Conservation (phyloP, 805 yeast genomes). For the Metschnikowia henanensis region DNA sequence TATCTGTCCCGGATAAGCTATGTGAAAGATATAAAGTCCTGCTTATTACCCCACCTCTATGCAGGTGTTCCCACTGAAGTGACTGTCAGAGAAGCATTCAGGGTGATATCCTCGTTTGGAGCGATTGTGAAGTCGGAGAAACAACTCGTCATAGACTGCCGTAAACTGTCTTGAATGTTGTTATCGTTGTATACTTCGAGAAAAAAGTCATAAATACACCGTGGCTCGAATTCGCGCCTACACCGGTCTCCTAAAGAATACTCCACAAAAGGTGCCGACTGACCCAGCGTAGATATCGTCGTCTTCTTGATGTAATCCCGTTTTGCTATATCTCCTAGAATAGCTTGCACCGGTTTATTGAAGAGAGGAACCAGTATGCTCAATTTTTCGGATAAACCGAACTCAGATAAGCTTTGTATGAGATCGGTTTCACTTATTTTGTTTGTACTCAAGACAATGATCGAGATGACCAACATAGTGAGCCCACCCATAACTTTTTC, state of each 20-base stretch:
- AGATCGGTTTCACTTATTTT: conserved; percentile 30
- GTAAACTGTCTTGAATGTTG: conserved; percentile 22
- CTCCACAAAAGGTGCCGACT: conserved; percentile 16
- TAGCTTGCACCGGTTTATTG: conserved; percentile 21
- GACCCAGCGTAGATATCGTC: conserved; percentile 15
- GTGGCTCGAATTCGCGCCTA: conserved; percentile 32
- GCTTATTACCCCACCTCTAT: too few relatives aligned
- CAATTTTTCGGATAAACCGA: conserved; percentile 27
- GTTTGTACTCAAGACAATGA: conserved; percentile 34
- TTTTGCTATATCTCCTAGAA: conserved; percentile 28
- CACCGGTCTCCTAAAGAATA: conserved; percentile 35
- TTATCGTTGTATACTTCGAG: conserved; percentile 17
- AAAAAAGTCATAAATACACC: conserved; percentile 27
- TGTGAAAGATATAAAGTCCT: too few relatives aligned
- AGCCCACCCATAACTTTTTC: conserved; percentile 35
- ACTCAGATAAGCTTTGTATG: conserved; percentile 18
- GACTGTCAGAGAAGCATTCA: conserved; percentile 24
- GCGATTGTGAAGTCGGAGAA: conserved; percentile 12
- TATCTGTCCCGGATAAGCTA: too few relatives aligned
- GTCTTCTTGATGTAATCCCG: conserved; percentile 30
- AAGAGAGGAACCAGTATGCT: conserved; percentile 22
- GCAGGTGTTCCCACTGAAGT: conserved; percentile 3
- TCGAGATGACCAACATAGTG: conserved; percentile 26
- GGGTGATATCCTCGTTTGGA: conserved; percentile 17
- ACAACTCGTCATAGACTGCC: conserved; percentile 21